Base-by-base conservation (phyloP, 2,329 filamentous ascomycete species). In the Fusarium buharicum region DNA sequence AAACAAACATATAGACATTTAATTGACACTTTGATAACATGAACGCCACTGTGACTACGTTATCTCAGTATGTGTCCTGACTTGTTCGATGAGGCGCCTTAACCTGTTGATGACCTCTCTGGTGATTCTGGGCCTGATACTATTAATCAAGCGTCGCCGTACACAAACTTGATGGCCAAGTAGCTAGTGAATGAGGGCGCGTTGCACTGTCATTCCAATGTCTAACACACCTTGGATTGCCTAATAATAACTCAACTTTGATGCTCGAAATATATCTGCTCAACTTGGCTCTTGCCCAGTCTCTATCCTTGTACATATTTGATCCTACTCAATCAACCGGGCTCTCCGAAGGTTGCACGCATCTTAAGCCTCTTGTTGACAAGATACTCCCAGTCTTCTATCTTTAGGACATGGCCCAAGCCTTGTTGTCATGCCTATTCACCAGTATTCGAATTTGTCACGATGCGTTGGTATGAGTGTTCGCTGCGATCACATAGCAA, bases 1-100 rank as follows among this genome's bases (percentile, higher is more conserved):
- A 33, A 48, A 48, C 33, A 58, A 38, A 18, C 33, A 62, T 53
- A 31, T 59, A 65, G 44, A 65, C 50, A 58, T 30, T 64, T 62
- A 65, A 64, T 65, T 55, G 43, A 30, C 58, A 28, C 39, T 55
- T 41, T 14, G 33, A 36, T 22, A 38, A 50, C 12, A 47, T 13
- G 28, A 31, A 16, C 17, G 17, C 16, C 7, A 22, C 33, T 7
- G 27, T 3, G 24, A 22, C 9, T 24, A 24, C 22, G 22, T 8
- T n/a, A n/a, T n/a, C n/a, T n/a, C n/a, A n/a, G n/a, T n/a, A n/a
- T n/a, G n/a, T n/a, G n/a, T n/a, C n/a, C 11, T 36, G 9, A 17
- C 10, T 6, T 17, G n/a, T 8, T 18, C 9, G 16, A 36, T 10
- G n/a, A 8, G 16, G 16, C 9, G 33, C 10, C 5, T 36, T 36